Conservation (phyloP, 345 rosid species). For the Dovyalis caffra region DNA sequence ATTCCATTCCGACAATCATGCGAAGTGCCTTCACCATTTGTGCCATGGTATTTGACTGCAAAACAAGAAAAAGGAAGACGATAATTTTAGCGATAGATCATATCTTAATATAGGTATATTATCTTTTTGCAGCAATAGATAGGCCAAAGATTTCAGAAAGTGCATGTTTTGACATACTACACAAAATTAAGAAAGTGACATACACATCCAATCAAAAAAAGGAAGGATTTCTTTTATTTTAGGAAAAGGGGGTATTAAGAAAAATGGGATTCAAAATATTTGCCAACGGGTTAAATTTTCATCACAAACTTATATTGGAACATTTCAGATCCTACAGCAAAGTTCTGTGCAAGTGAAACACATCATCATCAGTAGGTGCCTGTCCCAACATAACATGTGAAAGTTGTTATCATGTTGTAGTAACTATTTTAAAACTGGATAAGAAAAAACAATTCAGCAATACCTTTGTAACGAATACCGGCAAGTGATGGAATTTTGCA, state of each 20-base stretch:
- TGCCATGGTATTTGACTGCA: constrained; percentile 92
- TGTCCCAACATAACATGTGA: background rate
- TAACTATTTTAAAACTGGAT: background rate
- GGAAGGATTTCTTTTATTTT: too few relatives aligned
- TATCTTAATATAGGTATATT: background rate
- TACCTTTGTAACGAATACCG: constrained; percentile 81
- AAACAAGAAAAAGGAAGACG: constrained; percentile 11
- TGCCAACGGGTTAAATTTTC: background rate
- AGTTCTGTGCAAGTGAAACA: background rate
- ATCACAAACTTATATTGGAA: constrained; percentile 2
- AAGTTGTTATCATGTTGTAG: background rate
- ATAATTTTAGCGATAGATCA: too few relatives aligned
- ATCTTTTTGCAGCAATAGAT: too few relatives aligned
- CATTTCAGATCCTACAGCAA: background rate
- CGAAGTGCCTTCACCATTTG: constrained; percentile 96
- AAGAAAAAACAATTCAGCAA: background rate
- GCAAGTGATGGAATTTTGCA: constrained; percentile 79
- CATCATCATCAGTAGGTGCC: background rate
- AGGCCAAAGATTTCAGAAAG: constrained; percentile 2
- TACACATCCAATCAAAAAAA: too few relatives aligned
- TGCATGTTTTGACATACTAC: too few relatives aligned
- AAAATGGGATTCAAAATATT: too few relatives aligned
- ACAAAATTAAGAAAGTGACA: too few relatives aligned
- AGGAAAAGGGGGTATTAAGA: too few relatives aligned
- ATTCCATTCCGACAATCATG: constrained; percentile 75